A percentile compares a stretch with the other conserved stretches of the same genome.
Evolutionary conservation across 2,329 filamentous ascomycete genomes (phyloP).

Genomic region (Teratosphaeria destructans): DNA sequence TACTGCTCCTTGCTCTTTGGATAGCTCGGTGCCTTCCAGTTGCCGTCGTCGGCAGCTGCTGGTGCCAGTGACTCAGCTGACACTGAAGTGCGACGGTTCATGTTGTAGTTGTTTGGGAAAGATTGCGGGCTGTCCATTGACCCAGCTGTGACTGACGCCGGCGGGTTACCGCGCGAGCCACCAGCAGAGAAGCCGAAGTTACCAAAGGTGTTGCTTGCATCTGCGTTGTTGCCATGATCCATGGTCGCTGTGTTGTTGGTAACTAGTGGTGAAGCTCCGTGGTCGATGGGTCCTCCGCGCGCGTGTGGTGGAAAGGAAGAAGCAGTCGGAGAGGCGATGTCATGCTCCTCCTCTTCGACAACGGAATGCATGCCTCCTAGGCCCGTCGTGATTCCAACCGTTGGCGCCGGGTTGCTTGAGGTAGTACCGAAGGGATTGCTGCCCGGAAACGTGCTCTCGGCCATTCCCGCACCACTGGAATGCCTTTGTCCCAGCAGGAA

Average conservation of each 20-base stretch:
- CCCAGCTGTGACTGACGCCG: constrained; percentile 32
- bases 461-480: constrained; percentile 47
- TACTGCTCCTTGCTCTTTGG: constrained; percentile 76
- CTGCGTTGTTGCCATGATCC: constrained; percentile 19
- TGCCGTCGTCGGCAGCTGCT: constrained; percentile 69
- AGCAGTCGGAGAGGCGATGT: constrained; percentile 61
- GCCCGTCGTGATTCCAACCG: constrained; percentile 3
- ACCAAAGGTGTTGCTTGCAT: constrained; percentile 19
- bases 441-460: constrained; percentile 63
- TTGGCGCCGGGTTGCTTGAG: constrained; percentile 12
- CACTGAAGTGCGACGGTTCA: constrained; percentile 86
- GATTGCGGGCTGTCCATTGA: constrained; percentile 49
- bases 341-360: constrained; percentile 66
- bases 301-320: constrained; percentile 32
- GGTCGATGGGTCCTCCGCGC: constrained; percentile 21
- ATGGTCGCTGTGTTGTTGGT: constrained; percentile 15
- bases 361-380: constrained; percentile 49
- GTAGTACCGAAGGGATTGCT: constrained; percentile 60
- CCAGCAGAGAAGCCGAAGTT: constrained; percentile 24
- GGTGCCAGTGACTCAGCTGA: constrained; percentile 95
- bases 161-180: constrained; percentile 18
- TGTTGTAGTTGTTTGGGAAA: constrained; percentile 87
- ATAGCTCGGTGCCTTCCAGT: constrained; percentile 80
- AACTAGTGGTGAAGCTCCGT: constrained; percentile 11
- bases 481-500: constrained; percentile 42